phyloP scores from a whole-genome alignment of 73 alveolate genomes.

The Stentor coeruleus region DNA sequence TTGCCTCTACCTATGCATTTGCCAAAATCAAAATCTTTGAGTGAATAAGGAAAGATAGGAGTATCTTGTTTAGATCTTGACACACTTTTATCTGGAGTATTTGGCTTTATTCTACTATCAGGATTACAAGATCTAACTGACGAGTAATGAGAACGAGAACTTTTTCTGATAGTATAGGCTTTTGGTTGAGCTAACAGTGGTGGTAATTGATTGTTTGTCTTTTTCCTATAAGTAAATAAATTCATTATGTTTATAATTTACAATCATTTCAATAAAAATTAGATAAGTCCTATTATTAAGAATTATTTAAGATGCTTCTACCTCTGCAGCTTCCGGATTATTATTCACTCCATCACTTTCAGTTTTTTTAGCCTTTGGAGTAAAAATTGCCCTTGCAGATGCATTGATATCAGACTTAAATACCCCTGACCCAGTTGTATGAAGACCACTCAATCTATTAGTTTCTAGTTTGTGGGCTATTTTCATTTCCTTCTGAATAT shows the following conservation, averaged over 20 bases:
- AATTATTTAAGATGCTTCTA: no score
- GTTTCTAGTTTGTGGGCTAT: conserved; percentile 46
- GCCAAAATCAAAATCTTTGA: background rate
- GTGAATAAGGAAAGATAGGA: background rate
- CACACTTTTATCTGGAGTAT: background rate
- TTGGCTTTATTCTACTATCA: background rate
- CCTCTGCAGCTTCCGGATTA: no score
- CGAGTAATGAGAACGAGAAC: background rate
- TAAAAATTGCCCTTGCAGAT: no score
- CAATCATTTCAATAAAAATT: no score
- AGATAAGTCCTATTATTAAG: no score
- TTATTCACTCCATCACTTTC: no score
- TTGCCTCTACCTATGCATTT: conserved; percentile 7
- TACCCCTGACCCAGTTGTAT: no score
- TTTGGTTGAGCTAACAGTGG: background rate
- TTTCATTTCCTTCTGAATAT: conserved; percentile 62
- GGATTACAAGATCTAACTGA: background rate
- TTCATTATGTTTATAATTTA: no score
- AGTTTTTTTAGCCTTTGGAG: no score
- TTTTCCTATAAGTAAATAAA: background rate
- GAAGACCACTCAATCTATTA: no score
- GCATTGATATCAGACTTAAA: no score
- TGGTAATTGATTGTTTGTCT: background rate
- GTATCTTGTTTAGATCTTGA: background rate
- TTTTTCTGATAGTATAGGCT: background rate